Evolutionary conservation across 129 eudicot species (phyloP).

Genomic region (Escallonia rubra): DNA sequence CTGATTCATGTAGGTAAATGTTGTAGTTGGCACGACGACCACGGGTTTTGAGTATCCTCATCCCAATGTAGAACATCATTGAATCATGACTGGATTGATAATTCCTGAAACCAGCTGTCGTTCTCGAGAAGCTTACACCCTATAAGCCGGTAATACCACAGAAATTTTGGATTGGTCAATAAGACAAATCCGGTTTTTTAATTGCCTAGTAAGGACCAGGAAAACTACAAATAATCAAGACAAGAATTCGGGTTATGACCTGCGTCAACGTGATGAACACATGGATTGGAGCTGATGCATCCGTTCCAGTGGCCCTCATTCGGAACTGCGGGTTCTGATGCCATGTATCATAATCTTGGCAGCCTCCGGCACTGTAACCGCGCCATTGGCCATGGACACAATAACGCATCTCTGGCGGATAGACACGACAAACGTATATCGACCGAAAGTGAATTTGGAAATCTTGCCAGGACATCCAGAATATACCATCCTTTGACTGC

Average conservation of each 20-base stretch:
- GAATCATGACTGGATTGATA: constrained; percentile 97
- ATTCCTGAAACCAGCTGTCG: constrained; percentile 90
- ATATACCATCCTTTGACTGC: constrained; percentile 95
- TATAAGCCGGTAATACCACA: constrained; percentile 15
- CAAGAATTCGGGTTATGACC: constrained; percentile 22
- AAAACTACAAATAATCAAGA: no score
- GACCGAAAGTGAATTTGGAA: constrained; percentile 96
- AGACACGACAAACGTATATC: constrained; percentile 95
- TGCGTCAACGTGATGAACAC: constrained; percentile 97
- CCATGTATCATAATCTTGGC: constrained; percentile 98
- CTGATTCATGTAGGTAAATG: constrained; percentile 91
- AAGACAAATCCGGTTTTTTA: no score
- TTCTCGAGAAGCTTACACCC: constrained; percentile 99
- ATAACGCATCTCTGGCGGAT: constrained; percentile 97
- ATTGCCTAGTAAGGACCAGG: no score
- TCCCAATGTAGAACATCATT: constrained; percentile 93
- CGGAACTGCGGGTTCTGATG: constrained; percentile 95
- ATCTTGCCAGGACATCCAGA: constrained; percentile 99
- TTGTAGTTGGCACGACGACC: constrained; percentile 97
- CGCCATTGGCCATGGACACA: constrained; percentile 94
- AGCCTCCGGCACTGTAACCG: constrained; percentile 98
- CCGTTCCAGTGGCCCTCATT: constrained; percentile 79
- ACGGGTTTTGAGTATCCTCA: constrained; percentile 98
- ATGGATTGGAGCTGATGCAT: constrained; percentile 95
- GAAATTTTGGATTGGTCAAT: neutral